Conservation (phyloP, 2,329 filamentous ascomycete species). For the Monilinia fructicola region DNA sequence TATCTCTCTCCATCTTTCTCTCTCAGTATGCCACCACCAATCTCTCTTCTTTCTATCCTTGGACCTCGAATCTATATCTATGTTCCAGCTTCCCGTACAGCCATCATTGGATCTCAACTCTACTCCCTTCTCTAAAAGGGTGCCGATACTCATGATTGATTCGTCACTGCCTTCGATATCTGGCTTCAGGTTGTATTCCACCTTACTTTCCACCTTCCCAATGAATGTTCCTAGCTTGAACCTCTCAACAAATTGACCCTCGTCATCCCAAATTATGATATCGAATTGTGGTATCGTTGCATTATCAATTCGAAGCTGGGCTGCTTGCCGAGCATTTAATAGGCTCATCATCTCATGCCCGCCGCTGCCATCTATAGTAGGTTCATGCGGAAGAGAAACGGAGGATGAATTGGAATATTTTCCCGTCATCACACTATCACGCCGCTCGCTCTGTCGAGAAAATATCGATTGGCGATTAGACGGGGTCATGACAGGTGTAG, state of each 20-base stretch:
- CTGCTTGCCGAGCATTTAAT: constrained; percentile 57
- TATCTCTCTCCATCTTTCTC: constrained; percentile 36
- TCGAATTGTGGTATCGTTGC: constrained; percentile 56
- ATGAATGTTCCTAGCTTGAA: constrained; percentile 61
- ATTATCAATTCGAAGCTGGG: constrained; percentile 63
- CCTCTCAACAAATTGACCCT: constrained; percentile 51
- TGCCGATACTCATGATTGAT: constrained; percentile 54
- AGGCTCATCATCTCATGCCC: constrained; percentile 29
- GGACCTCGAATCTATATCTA: constrained; percentile 23
- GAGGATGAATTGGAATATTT: constrained; percentile 14
- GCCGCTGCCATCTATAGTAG: constrained; percentile 21
- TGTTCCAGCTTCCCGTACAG: constrained; percentile 32
- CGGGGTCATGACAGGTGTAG: constrained; percentile 22
- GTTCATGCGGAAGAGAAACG: constrained; percentile 13
- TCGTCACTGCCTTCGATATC: constrained; percentile 53
- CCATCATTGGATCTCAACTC: constrained; percentile 33
- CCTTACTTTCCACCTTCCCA: constrained; percentile 57
- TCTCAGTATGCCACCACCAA: constrained; percentile 38
- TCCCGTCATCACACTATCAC: constrained; percentile 16
- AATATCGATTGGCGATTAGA: constrained; percentile 26
- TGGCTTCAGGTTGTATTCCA: constrained; percentile 60
- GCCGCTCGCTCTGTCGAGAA: constrained; percentile 7
- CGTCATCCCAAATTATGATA: constrained; percentile 53
- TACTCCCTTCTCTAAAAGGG: constrained; percentile 46
- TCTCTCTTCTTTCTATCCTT: constrained; percentile 34